These are phyloP conservation scores for Sugiyamaella sp. DNA, from an alignment of 1,139 yeast species.

Conservation along the genomic window DNA sequence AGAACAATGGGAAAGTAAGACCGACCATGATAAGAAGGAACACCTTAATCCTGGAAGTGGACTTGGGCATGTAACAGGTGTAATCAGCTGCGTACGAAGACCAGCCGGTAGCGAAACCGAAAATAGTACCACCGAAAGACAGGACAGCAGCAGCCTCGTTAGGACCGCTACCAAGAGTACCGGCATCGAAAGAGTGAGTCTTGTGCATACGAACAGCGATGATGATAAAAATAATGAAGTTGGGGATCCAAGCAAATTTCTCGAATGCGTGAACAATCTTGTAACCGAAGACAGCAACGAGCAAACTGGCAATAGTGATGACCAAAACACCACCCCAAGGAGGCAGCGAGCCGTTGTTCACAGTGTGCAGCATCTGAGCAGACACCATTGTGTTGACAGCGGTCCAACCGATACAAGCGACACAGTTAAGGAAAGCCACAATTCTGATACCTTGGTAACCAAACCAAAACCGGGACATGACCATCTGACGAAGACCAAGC, in stretches of 20 bases:
- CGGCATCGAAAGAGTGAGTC: constrained; percentile 60
- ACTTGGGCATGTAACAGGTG: constrained; percentile 78
- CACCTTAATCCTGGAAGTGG: constrained; percentile 59
- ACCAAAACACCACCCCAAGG: constrained; percentile 91
- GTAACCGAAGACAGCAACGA: constrained; percentile 87
- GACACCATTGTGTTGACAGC: constrained; percentile 90
- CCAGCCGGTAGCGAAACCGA: constrained; percentile 96
- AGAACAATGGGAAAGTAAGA: constrained; percentile 65
- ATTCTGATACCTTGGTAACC: constrained; percentile 78
- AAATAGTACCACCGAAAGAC: constrained; percentile 82
- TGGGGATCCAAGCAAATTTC: constrained; percentile 89
- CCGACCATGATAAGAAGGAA: constrained; percentile 68
- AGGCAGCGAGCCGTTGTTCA: constrained; percentile 69
- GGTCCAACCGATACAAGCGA: constrained; percentile 96
- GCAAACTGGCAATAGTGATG: constrained; percentile 65
- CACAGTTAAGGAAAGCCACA: constrained; percentile 72
- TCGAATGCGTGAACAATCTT: constrained; percentile 79
- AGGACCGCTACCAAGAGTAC: constrained; percentile 48
- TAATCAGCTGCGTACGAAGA: constrained; percentile 91
- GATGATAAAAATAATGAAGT: constrained; percentile 68
- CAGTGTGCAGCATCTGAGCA: constrained; percentile 79
- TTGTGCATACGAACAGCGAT: constrained; percentile 76
- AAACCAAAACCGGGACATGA: constrained; percentile 72
- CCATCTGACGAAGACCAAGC: constrained; percentile 88
- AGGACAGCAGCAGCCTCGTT: constrained; percentile 74